These are phyloP conservation scores for Acidiella bohemica DNA, from an alignment of 495 filamentous ascomycete genomes.

Conservation along the genomic window DNA sequence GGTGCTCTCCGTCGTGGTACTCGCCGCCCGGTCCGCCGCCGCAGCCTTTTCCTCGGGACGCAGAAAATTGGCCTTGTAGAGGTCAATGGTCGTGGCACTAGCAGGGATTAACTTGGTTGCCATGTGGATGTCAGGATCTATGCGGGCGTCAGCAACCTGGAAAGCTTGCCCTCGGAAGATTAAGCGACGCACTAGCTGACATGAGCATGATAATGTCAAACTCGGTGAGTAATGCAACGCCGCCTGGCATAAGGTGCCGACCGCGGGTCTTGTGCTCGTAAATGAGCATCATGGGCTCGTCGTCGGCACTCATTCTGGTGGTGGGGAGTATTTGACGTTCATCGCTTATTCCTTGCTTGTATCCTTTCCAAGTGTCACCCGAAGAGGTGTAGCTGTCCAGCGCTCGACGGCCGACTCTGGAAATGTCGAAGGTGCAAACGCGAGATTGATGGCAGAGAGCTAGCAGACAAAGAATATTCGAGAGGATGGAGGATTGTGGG, in stretches of 20 bases:
- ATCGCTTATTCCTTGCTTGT: too few relatives aligned
- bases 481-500: background rate
- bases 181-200: background rate
- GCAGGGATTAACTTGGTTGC: slow-evolving; percentile 4
- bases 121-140: slow-evolving; percentile 3
- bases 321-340: background rate
- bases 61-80: slow-evolving; percentile 10
- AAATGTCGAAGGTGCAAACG: too few relatives aligned
- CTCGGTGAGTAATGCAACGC: slow-evolving; percentile 3
- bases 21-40: background rate
- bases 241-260: slow-evolving; percentile 5
- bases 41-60: background rate
- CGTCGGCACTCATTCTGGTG: background rate
- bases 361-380: too few relatives aligned
- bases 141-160: background rate
- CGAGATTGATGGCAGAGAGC: too few relatives aligned
- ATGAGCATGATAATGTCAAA: background rate
- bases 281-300: slow-evolving; percentile 2
- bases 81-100: slow-evolving; percentile 1
- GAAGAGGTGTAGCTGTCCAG: too few relatives aligned
- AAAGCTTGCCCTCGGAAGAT: background rate
- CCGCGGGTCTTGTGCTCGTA: slow-evolving; percentile 11
- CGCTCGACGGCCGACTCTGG: too few relatives aligned
- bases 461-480: background rate
- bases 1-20: background rate